Base-by-base conservation (phyloP, 805 yeast species). In the Nakazawaea pomicola region DNA sequence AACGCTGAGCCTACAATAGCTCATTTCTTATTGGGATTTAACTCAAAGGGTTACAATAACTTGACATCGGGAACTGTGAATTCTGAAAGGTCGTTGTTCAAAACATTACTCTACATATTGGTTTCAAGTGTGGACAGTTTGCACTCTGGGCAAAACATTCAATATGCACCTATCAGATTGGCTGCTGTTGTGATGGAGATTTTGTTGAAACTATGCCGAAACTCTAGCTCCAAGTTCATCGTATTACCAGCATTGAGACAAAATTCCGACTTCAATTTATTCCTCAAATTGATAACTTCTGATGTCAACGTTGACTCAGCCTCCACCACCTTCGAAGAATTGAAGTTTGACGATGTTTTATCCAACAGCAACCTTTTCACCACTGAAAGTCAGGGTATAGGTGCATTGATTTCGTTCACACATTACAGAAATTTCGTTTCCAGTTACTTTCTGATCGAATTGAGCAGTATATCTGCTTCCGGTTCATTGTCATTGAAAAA, bases 21-120 rank as follows among this genome's bases (percentile, higher is more conserved):
- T 1, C 97, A 89, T 55, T 80, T 82, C 49, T 57, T 91, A 7
- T 67, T 91, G 1, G 98, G 98, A 0, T 88, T 80, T 57, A 78
- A 76, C 31, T 12, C 52, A 61, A 49, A 45, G 60, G 51, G 73
- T 65, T 4, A 62, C 54, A 36, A 18, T 16, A 21, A 32, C 14
- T 38, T 33, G 25, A 24, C 16, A 11, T 18, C 34, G 4, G 78
- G 87, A 0, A 76, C 78, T 18, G 71, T 82, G 38, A 61, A 60
- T 2, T 72, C 86, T 0, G 65, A 61, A 0, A 65, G 68, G 12
- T 80, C 89, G 2, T 57, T 84, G 7, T 67, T 90, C 33, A 68
- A 65, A 23, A 65, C 80, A 0, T 52, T 89, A 6, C 52, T 85
- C 3, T 56, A 55, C 6, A 58, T 80, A 14, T 56, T 89, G 33